Conservation (phyloP, 2,329 filamentous ascomycete species). For the Verticillium nonalfalfae region DNA sequence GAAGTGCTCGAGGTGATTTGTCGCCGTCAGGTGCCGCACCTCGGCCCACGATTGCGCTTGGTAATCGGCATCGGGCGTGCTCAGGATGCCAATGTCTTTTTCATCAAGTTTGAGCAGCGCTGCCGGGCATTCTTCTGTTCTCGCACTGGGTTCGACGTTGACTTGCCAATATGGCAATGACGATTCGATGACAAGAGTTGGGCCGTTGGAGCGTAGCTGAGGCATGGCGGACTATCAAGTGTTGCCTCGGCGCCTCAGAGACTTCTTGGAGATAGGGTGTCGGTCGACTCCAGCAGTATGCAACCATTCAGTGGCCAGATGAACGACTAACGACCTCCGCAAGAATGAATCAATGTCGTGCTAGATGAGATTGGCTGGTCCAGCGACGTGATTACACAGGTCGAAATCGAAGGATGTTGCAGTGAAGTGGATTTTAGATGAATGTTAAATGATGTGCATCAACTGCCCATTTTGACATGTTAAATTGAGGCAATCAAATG, state of each 20-base stretch:
- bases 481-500: not conserved
- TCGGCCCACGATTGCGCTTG: constrained; percentile 60
- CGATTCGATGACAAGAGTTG: not conserved
- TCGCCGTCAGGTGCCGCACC: constrained; percentile 53
- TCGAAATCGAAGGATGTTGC: too few relatives aligned
- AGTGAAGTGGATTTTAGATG: not conserved
- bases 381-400: too few relatives aligned
- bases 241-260: not conserved
- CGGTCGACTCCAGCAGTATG: too few relatives aligned
- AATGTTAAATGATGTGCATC: not conserved
- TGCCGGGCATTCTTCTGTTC: constrained; percentile 62
- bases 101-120: constrained; percentile 56
- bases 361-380: too few relatives aligned
- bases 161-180: constrained; percentile 70
- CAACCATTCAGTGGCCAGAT: too few relatives aligned
- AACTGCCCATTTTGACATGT: not conserved
- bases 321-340: too few relatives aligned
- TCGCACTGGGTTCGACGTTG: constrained; percentile 61
- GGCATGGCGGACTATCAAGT: not conserved
- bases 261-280: too few relatives aligned
- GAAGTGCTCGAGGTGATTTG: constrained; percentile 70
- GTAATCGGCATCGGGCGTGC: constrained; percentile 64
- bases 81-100: constrained; percentile 67
- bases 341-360: not conserved
- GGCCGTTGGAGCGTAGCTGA: not conserved